phyloP scores from a whole-genome alignment of 1,284 basidiomycete genomes.

The Trichosporon asahii region DNA sequence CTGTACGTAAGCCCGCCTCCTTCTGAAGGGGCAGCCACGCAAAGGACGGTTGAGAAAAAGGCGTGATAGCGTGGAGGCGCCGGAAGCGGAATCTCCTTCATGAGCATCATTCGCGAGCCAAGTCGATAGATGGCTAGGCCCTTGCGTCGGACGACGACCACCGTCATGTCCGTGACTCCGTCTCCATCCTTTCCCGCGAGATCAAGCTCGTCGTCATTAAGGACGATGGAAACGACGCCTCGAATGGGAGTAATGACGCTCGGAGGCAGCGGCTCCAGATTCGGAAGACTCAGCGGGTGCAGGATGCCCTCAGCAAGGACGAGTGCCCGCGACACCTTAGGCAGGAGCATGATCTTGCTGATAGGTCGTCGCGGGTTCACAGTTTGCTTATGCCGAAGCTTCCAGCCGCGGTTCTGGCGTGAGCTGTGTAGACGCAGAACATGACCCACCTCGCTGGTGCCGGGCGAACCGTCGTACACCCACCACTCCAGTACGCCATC shows the following conservation, averaged over 20 bases:
- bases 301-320: slow-evolving; percentile 63
- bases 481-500: slow-evolving; percentile 53
- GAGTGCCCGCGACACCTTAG: slow-evolving; percentile 58
- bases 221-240: slow-evolving; percentile 70
- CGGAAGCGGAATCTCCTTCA: slow-evolving; percentile 76
- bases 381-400: slow-evolving; percentile 43
- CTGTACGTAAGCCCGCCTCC: slow-evolving; percentile 61
- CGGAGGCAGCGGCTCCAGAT: slow-evolving; percentile 65
- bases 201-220: slow-evolving; percentile 68
- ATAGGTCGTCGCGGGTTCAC: slow-evolving; percentile 56
- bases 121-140: slow-evolving; percentile 66
- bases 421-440: no score
- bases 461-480: slow-evolving; percentile 38
- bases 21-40: slow-evolving; percentile 60
- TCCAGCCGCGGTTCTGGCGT: slow-evolving; percentile 40
- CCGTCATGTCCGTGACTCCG: slow-evolving; percentile 62
- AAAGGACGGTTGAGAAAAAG: slow-evolving; percentile 65
- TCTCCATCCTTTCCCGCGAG: slow-evolving; percentile 56
- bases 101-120: slow-evolving; percentile 60
- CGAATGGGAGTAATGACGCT: slow-evolving; percentile 67
- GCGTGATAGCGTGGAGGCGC: slow-evolving; percentile 62
- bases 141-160: slow-evolving; percentile 71
- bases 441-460: slow-evolving; percentile 31
- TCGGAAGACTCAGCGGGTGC: slow-evolving; percentile 73
- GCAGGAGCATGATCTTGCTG: slow-evolving; percentile 71